Evolutionary conservation across 1,284 basidiomycete genomes (phyloP).

Genomic region (Sporisorium graminicola): DNA sequence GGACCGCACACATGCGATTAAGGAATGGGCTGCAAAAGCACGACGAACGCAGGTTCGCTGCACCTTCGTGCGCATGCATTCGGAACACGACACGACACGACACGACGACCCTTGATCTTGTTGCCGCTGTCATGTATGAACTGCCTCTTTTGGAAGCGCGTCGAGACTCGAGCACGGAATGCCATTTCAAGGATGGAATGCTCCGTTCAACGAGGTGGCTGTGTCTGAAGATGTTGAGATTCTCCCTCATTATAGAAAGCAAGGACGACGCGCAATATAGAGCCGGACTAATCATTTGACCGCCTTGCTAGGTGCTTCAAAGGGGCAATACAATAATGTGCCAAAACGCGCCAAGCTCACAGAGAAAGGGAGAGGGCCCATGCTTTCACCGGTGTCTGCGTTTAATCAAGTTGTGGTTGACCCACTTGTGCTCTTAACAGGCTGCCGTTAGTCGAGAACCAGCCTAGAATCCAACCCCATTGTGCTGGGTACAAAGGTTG

Average conservation of each 20-base stretch:
- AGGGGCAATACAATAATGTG: neutral
- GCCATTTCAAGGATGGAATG: neutral
- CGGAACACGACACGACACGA: neutral
- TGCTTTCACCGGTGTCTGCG: neutral
- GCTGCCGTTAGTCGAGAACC: neutral
- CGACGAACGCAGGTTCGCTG: neutral
- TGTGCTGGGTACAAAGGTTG: neutral
- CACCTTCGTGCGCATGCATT: neutral
- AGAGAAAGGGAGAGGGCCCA: neutral
- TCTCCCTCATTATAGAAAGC: neutral
- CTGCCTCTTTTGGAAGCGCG: too few relatives aligned
- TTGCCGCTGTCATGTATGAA: too few relatives aligned
- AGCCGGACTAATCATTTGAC: neutral
- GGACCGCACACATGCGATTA: neutral
- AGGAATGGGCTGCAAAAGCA: slow-evolving; percentile 1
- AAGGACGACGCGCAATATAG: neutral
- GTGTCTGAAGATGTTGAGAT: neutral
- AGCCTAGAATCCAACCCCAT: too few relatives aligned
- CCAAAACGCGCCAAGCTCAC: neutral
- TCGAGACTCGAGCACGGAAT: neutral
- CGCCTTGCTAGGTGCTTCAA: neutral
- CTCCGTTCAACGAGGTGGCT: neutral
- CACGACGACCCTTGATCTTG: neutral
- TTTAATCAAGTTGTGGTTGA: neutral
- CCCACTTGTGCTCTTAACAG: neutral